Evolutionary conservation across 176 grass and related monocot genomes (phyloP).

Genomic region (Cenchrus purpureus): DNA sequence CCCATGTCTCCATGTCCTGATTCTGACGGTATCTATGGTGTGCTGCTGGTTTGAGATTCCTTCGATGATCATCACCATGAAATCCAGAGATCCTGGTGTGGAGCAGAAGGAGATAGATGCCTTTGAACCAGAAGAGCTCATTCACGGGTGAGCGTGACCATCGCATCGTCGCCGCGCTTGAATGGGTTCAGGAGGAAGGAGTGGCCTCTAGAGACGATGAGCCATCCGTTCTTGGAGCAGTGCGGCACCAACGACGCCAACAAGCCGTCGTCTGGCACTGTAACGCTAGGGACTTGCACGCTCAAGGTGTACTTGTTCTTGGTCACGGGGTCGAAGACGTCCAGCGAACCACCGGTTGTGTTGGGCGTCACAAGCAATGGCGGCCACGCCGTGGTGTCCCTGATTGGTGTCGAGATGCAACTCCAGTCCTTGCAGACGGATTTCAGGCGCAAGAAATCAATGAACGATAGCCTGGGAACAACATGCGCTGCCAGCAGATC

Average conservation of each 20-base stretch:
- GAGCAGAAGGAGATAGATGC: too few species aligned
- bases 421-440: not conserved
- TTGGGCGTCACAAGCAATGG: not conserved
- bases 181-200: not conserved
- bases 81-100: not conserved
- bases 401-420: not conserved
- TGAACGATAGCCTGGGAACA: not conserved
- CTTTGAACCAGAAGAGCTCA: too few species aligned
- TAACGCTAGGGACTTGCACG: not conserved
- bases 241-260: not conserved
- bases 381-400: not conserved
- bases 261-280: not conserved
- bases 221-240: not conserved
- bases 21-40: not conserved
- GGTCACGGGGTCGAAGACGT: not conserved
- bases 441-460: not conserved
- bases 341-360: not conserved
- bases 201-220: not conserved
- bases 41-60: not conserved
- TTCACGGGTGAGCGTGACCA: too few species aligned
- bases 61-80: not conserved
- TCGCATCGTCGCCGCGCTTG: too few species aligned
- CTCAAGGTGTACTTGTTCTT: not conserved
- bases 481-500: too few species aligned
- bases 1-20: not conserved